Evolutionary conservation across 331 rosid genomes (phyloP), one percentile per base, ranked within the genome.

Genomic region (Rhamnella rubrinervis): DNA sequence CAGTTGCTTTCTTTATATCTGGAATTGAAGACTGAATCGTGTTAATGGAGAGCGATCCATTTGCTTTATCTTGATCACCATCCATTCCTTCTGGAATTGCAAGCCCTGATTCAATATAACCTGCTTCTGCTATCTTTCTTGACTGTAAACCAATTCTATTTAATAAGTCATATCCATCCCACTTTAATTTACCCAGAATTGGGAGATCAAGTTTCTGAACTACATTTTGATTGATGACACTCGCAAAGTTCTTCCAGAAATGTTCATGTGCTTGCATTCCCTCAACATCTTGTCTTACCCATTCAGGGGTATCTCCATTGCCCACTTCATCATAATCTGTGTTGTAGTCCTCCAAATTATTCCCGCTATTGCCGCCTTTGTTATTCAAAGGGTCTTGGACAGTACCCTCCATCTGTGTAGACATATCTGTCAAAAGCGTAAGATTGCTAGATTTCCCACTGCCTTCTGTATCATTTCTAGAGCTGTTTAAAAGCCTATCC

Each of bases 121-220:
- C 47, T 69, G 83, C 82, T 72, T 93, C 98, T 8, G 98, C 96
- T 68, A 71, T 75, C 80, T 81, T 78, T 76, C 38, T 88, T 1
- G 92, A 89, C 81, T 93, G 97, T 75, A 79, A 81, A 46, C 98
- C 98, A 72, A 85, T 76, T 72, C 64, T 86, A 79, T 85, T 83
- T 70, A 93, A 77, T 19, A 85, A 81, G 72, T 88, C 98, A 70
- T 90, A 82, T 52, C 92, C 95, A 71, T 93, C 97, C 97, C 97
- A 93, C 82, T 88, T 93, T 40, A 93, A 69, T 77, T 90, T 84
- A 77, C 84, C 95, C 15, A 89, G 85, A 77, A 80, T 80, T 51
- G 92, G 82, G 50, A 88, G 75, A 74, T 97, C 98, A 51, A 88
- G 75, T 82, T 87, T 93, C 85, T 85, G 87, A 79, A 73, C 95